These are phyloP conservation scores for Rosa persica DNA, from an alignment of 306 rosid species.

Conservation along the genomic window DNA sequence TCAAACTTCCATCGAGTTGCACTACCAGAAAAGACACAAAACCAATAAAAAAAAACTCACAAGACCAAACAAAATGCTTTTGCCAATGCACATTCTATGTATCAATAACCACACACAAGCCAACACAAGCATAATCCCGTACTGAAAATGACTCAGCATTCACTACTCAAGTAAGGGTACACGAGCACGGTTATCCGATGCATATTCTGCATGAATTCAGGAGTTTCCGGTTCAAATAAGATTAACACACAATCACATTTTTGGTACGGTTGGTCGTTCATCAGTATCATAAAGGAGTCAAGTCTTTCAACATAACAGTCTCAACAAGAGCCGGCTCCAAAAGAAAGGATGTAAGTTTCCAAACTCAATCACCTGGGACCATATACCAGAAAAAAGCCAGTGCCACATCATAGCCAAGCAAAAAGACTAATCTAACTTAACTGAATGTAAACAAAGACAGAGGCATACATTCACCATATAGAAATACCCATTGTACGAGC, in stretches of 20 bases:
- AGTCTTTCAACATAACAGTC: slow-evolving; percentile 19
- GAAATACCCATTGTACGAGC: slow-evolving; percentile 29
- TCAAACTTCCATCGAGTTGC: not conserved
- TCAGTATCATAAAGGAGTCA: slow-evolving; percentile 17
- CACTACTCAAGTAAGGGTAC: not conserved
- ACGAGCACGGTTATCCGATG: not conserved
- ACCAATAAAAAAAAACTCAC: not conserved
- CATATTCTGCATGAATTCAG: slow-evolving; percentile 4
- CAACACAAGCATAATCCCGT: slow-evolving; percentile 11
- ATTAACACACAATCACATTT: not conserved
- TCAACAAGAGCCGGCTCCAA: slow-evolving; percentile 18
- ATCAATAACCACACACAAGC: not conserved
- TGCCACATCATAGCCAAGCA: slow-evolving; percentile 26
- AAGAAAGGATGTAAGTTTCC: slow-evolving; percentile 13
- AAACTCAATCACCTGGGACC: slow-evolving; percentile 33
- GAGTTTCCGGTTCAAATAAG: slow-evolving; percentile 9
- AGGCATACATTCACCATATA: slow-evolving; percentile 19
- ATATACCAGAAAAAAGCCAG: not conserved
- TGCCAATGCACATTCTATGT: not conserved
- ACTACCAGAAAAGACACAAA: not conserved
- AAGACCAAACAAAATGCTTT: slow-evolving; percentile 13
- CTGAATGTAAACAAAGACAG: not conserved
- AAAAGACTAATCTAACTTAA: slow-evolving; percentile 20
- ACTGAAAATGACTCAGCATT: not conserved
- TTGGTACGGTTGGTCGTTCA: slow-evolving; percentile 4